Evolutionary conservation across 768 basidiomycete genomes (phyloP).

Genomic region (Macrolepiota dolichaula): DNA sequence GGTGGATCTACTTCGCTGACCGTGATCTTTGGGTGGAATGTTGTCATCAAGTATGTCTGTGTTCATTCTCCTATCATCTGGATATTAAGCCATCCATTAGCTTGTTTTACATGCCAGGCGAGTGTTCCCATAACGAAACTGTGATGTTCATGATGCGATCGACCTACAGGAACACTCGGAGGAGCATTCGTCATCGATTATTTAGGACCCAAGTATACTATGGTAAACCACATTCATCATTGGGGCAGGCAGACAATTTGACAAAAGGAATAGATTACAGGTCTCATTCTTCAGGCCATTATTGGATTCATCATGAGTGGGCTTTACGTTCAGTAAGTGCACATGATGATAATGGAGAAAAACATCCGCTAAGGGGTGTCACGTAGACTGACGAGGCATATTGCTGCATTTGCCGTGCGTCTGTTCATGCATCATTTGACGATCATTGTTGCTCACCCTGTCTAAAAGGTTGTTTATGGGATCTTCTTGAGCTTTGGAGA

Average conservation of each 20-base stretch:
- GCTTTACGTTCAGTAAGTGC: conserved; percentile 50
- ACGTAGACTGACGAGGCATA: conserved; percentile 51
- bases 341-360: not conserved
- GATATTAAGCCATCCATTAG: conserved; percentile 10
- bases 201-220: conserved; percentile 71
- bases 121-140: not conserved
- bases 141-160: conserved; percentile 39
- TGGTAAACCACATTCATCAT: conserved; percentile 39
- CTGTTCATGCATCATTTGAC: not conserved
- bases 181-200: conserved; percentile 78
- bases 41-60: conserved; percentile 69
- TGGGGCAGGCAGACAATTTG: not conserved
- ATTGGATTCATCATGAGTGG: conserved; percentile 92
- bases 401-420: conserved; percentile 74
- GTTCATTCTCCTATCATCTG: not conserved
- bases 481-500: conserved; percentile 90
- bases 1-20: conserved; percentile 47
- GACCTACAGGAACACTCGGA: conserved; percentile 49
- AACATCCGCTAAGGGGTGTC: not conserved
- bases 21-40: conserved; percentile 79
- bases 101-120: conserved; percentile 40
- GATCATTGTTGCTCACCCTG: not conserved
- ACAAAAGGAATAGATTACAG: conserved; percentile 46
- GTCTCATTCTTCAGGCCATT: conserved; percentile 64
- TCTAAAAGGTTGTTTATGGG: conserved; percentile 74